These are phyloP conservation scores for Neurospora sp. DNA, from an alignment of 2,329 filamentous ascomycete species.

Conservation along the genomic window DNA sequence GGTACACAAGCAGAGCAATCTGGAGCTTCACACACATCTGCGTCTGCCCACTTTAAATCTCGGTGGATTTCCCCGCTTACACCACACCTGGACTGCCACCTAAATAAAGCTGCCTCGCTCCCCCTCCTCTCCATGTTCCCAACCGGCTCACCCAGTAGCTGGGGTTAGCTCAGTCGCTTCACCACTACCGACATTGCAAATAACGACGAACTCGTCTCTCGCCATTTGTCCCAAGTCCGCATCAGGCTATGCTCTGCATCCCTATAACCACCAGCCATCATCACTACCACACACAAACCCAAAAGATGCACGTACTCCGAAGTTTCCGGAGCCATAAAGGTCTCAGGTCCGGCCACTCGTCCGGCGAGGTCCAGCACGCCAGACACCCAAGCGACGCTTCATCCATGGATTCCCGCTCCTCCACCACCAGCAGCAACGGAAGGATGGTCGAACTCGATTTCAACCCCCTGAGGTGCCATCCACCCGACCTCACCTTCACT, in stretches of 20 bases:
- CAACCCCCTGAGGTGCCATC: conserved; percentile 26
- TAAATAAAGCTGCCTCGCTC: background rate
- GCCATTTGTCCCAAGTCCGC: background rate
- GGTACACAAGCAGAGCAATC: background rate
- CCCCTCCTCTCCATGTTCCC: background rate
- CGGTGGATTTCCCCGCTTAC: background rate
- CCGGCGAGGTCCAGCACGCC: conserved; percentile 6
- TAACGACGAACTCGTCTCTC: conserved; percentile 1
- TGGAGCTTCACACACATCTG: background rate
- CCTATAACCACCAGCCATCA: conserved; percentile 2
- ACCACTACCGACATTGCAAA: conserved; percentile 2
- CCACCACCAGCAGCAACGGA: conserved; percentile 14
- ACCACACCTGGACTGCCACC: background rate
- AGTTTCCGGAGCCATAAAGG: conserved; percentile 17
- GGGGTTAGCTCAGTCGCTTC: background rate
- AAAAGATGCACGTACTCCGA: conserved; percentile 11
- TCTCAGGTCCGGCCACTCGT: conserved; percentile 5
- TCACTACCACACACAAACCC: conserved; percentile 6
- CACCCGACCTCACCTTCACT: conserved; percentile 11
- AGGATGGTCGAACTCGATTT: conserved; percentile 23
- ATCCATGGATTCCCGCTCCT: conserved; percentile 13
- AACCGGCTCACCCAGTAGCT: background rate
- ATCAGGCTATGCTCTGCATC: background rate
- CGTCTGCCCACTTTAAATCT: background rate
- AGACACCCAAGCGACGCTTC: conserved; percentile 14